Percentiles rank a stretch among this genome's conserved stretches.
Conservation (phyloP, 176 grass and related monocot genomes). For the Juncus inflexus region DNA sequence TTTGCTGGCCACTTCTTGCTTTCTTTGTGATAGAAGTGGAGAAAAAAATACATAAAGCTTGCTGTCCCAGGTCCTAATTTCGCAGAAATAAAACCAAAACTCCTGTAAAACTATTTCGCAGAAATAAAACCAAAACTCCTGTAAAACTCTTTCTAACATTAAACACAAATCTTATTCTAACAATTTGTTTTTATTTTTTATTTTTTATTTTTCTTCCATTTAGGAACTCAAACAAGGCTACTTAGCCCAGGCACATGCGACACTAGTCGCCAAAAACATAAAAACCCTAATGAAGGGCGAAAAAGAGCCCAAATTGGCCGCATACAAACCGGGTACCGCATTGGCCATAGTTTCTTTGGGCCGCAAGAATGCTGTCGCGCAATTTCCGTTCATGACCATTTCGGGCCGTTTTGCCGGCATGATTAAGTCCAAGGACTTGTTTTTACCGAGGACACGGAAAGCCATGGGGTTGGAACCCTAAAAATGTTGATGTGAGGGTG, state of each 20-base stretch:
- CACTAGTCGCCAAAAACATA: constrained; percentile 31
- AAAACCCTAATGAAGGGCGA: constrained; percentile 27
- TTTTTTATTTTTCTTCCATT: neutral
- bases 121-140: no score
- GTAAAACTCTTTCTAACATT: no score
- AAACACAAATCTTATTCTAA: no score
- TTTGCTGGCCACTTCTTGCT: no score
- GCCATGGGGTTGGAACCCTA: constrained; percentile 21
- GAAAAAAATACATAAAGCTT: no score
- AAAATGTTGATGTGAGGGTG: neutral
- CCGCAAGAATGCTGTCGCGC: constrained; percentile 18
- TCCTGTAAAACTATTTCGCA: no score
- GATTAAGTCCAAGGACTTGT: constrained; percentile 35
- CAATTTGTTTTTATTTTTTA: no score
- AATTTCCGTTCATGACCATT: constrained; percentile 15
- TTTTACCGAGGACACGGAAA: constrained; percentile 11
- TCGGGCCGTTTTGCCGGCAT: constrained; percentile 13
- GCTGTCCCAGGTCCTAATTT: no score
- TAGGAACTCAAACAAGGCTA: constrained; percentile 40
- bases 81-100: no score
- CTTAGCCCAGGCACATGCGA: constrained; percentile 13
- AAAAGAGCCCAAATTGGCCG: constrained; percentile 9
- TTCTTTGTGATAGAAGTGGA: no score
- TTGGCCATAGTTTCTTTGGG: constrained; percentile 23
- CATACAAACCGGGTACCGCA: constrained; percentile 18